A percentile compares a stretch with the other conserved stretches of the same genome.
These are phyloP conservation scores for Solanum hybrid DNA, from an alignment of 305 asterid genomes.

Conservation along the genomic window DNA sequence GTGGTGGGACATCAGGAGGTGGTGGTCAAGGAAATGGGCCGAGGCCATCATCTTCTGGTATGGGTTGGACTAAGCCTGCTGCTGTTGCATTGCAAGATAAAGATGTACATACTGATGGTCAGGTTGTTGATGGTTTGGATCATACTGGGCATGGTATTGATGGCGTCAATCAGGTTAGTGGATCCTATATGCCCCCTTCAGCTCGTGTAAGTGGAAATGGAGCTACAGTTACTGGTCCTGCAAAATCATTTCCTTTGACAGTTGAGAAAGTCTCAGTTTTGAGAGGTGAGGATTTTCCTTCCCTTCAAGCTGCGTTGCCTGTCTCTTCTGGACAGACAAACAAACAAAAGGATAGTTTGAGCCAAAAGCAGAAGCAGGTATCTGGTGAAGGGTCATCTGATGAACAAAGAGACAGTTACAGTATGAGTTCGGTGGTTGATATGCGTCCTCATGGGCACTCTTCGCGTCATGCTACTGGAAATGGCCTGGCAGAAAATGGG, in stretches of 20 bases:
- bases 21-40: conserved; percentile 70
- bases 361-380: conserved; percentile 54
- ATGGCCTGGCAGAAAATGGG: conserved; percentile 34
- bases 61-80: conserved; percentile 60
- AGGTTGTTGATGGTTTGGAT: conserved; percentile 27
- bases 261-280: conserved; percentile 60
- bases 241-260: conserved; percentile 31
- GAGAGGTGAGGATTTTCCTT: conserved; percentile 98
- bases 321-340: conserved; percentile 53
- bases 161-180: conserved; percentile 31
- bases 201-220: conserved; percentile 48
- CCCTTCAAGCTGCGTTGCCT: conserved; percentile 82
- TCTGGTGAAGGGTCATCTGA: conserved; percentile 33
- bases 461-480: conserved; percentile 27
- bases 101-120: conserved; percentile 29
- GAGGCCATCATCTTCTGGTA: conserved; percentile 73
- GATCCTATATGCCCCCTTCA: conserved; percentile 73
- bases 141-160: conserved; percentile 21
- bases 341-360: conserved; percentile 56
- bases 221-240: conserved; percentile 27
- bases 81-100: conserved; percentile 38
- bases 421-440: conserved; percentile 38
- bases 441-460: conserved; percentile 36
- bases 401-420: conserved; percentile 37
- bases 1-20: conserved; percentile 49